Conservation (phyloP, 1,139 yeast genomes). For the Geotrichum restrictum region DNA sequence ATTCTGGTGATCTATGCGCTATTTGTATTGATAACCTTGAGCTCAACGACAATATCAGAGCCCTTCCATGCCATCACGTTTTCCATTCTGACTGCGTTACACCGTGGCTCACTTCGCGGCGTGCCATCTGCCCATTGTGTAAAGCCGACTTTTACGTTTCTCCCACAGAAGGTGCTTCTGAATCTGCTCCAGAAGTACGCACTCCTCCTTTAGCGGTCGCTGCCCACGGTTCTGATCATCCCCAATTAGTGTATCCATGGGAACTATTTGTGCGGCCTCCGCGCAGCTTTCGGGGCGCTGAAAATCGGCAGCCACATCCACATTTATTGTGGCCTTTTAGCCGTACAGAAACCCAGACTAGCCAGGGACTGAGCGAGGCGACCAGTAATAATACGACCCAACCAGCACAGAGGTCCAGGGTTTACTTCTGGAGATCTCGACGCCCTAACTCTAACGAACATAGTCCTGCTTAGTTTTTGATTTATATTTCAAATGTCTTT, state of each 20-base stretch:
- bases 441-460: background rate
- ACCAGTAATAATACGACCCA: background rate
- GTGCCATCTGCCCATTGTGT: conserved; percentile 83
- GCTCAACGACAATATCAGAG: conserved; percentile 63
- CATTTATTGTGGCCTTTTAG: background rate
- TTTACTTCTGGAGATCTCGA: background rate
- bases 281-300: background rate
- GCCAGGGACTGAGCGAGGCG: background rate
- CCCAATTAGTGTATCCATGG: conserved; percentile 18
- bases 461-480: background rate
- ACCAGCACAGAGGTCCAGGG: background rate
- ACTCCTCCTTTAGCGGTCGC: background rate
- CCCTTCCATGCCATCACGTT: conserved; percentile 75
- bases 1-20: conserved; percentile 52
- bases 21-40: conserved; percentile 69
- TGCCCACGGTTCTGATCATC: background rate
- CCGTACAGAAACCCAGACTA: background rate
- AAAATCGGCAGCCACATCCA: no score
- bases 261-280: conserved; percentile 19
- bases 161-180: background rate
- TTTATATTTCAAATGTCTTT: background rate
- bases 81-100: conserved; percentile 76
- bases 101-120: conserved; percentile 72
- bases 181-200: background rate
- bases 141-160: conserved; percentile 43